These are phyloP conservation scores for Elsinoe batatas DNA, from an alignment of 2,329 filamentous ascomycete species.

Conservation along the genomic window DNA sequence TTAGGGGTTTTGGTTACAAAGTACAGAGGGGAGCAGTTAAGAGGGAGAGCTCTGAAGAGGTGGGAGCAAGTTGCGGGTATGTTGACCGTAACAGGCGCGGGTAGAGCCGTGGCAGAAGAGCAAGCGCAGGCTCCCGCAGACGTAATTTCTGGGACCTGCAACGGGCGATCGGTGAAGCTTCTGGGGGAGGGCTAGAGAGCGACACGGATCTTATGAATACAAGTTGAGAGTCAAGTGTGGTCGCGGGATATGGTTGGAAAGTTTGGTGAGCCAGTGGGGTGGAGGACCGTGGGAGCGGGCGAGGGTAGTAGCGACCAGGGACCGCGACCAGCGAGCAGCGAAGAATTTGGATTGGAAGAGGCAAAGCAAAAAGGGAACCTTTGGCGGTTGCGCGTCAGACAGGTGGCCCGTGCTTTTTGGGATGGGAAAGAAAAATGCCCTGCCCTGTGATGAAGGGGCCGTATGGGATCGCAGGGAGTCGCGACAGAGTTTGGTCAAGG, in stretches of 20 bases:
- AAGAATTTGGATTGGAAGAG: neutral
- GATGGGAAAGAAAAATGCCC: neutral
- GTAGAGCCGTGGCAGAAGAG: neutral
- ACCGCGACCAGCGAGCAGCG: neutral
- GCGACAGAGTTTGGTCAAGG: neutral
- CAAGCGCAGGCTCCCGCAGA: neutral
- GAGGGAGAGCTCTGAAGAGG: neutral
- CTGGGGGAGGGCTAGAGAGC: neutral
- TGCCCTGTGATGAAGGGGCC: neutral
- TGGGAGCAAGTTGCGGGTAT: neutral
- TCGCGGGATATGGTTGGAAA: slow-evolving; percentile 8
- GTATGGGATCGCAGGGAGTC: neutral
- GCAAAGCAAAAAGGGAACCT: slow-evolving; percentile 6
- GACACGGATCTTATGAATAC: slow-evolving; percentile 7
- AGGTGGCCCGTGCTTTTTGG: neutral
- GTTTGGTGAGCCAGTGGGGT: slow-evolving; percentile 7
- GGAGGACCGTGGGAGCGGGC: neutral
- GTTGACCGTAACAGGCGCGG: neutral
- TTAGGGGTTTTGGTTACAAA: neutral
- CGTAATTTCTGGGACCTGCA: neutral
- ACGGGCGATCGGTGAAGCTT: slow-evolving; percentile 2
- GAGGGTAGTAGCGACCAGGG: neutral
- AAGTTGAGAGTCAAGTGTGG: neutral
- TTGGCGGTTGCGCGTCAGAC: slow-evolving; percentile 9
- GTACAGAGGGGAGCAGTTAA: neutral